Conservation (phyloP, 306 rosid genomes). For the Trichosanthes truncata region DNA sequence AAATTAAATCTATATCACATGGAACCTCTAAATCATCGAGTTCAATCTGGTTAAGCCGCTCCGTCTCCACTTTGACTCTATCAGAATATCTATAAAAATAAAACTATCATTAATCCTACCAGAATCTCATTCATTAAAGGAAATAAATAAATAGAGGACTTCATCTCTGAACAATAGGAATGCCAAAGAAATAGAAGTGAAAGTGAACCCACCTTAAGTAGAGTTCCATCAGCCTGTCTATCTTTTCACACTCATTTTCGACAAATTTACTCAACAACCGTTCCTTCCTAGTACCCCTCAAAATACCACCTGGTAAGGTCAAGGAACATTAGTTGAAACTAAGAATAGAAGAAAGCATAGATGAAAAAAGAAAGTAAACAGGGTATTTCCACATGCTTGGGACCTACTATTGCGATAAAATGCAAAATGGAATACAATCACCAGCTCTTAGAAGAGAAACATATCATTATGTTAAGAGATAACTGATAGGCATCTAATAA, state of each 20-base stretch:
- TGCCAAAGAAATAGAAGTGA: conserved; percentile 6
- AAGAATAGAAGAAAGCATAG: neutral
- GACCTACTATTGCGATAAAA: neutral
- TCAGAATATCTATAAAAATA: conserved; percentile 58
- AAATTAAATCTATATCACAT: neutral
- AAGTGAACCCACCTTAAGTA: conserved; percentile 51
- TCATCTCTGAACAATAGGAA: neutral
- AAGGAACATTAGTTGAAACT: conserved; percentile 12
- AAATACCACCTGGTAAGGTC: conserved; percentile 68
- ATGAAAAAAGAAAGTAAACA: neutral
- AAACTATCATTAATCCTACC: neutral
- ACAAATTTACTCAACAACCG: conserved; percentile 84
- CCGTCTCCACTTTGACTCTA: conserved; percentile 73
- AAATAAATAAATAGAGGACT: conserved; percentile 4
- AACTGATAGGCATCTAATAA: neutral
- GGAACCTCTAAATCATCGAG: conserved; percentile 85
- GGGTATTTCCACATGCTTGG: neutral
- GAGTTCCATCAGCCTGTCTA: conserved; percentile 92
- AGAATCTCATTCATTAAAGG: neutral
- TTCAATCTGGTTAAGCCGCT: conserved; percentile 49
- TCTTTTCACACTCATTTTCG: conserved; percentile 90
- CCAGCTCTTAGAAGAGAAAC: neutral
- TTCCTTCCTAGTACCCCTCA: conserved; percentile 91
- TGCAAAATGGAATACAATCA: neutral
- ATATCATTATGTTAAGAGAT: neutral